phyloP scores from a whole-genome alignment of 805 yeast genomes.

The Ogataea corticis region DNA sequence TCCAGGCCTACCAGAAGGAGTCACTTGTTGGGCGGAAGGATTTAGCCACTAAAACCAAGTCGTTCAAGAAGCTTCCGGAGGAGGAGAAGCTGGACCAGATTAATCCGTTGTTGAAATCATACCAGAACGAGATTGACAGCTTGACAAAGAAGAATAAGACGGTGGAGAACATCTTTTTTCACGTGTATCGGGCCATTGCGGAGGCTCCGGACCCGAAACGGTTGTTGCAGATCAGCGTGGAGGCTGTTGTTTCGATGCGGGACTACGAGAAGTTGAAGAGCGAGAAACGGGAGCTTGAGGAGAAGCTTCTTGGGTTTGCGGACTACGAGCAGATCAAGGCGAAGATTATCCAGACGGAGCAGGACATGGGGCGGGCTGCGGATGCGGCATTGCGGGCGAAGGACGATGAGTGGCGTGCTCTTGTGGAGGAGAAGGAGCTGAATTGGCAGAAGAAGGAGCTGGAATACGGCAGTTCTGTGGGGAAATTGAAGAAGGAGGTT shows the following conservation, averaged over 20 bases:
- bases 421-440: constrained; percentile 70
- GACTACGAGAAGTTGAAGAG: constrained; percentile 53
- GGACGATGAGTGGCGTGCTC: constrained; percentile 68
- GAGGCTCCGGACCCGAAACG: constrained; percentile 96
- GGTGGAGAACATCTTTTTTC: constrained; percentile 72
- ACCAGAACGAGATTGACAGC: constrained; percentile 85
- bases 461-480: constrained; percentile 50
- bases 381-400: constrained; percentile 61
- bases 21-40: constrained; percentile 73
- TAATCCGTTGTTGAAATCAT: constrained; percentile 67
- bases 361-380: constrained; percentile 54
- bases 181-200: constrained; percentile 70
- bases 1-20: constrained; percentile 66
- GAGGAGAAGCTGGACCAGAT: constrained; percentile 65
- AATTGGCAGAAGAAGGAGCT: constrained; percentile 65
- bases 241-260: constrained; percentile 48
- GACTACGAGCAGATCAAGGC: constrained; percentile 78
- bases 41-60: constrained; percentile 82
- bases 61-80: constrained; percentile 70
- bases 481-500: constrained; percentile 52
- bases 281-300: constrained; percentile 53
- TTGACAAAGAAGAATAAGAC: constrained; percentile 75
- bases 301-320: constrained; percentile 61
- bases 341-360: constrained; percentile 60
- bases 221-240: constrained; percentile 66